These are phyloP conservation scores for Sporisorium exsertum DNA, from an alignment of 1,284 basidiomycete genomes.

Conservation along the genomic window DNA sequence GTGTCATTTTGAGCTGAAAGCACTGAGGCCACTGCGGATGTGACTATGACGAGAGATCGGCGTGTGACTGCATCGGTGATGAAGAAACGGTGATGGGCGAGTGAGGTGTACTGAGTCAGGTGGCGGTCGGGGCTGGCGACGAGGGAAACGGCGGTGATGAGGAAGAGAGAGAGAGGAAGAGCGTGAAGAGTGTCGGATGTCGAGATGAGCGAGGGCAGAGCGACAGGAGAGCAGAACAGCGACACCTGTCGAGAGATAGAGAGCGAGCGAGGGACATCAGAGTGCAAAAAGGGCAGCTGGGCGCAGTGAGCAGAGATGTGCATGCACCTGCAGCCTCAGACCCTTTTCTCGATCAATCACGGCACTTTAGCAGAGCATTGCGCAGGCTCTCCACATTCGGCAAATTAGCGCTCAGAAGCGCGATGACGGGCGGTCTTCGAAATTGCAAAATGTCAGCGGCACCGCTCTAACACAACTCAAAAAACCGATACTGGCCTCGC, in stretches of 20 bases:
- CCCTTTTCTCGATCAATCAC: conserved; percentile 3
- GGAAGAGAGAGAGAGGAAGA: not conserved
- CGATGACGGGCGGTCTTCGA: too few species aligned
- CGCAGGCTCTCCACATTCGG: conserved; percentile 24
- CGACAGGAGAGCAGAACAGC: not conserved
- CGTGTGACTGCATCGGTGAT: not conserved
- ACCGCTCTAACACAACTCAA: not conserved
- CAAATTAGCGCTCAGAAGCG: too few species aligned
- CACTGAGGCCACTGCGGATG: not conserved
- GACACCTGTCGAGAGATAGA: not conserved
- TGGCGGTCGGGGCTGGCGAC: not conserved
- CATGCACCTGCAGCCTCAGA: conserved; percentile 22
- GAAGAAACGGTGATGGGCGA: too few species aligned
- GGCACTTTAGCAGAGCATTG: conserved; percentile 26
- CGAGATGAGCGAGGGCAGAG: not conserved
- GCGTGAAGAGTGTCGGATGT: not conserved
- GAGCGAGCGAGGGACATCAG: not conserved
- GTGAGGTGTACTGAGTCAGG: not conserved
- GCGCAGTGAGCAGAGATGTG: conserved; percentile 13
- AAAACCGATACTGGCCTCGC: too few species aligned
- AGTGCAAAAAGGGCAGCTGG: not conserved
- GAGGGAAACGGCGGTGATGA: not conserved
- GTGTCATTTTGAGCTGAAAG: conserved; percentile 23
- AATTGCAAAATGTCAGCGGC: not conserved
- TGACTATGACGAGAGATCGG: not conserved